These are phyloP conservation scores for Nicotiana tomentosiformis DNA, from an alignment of 257 asterid genomes.

Conservation along the genomic window DNA sequence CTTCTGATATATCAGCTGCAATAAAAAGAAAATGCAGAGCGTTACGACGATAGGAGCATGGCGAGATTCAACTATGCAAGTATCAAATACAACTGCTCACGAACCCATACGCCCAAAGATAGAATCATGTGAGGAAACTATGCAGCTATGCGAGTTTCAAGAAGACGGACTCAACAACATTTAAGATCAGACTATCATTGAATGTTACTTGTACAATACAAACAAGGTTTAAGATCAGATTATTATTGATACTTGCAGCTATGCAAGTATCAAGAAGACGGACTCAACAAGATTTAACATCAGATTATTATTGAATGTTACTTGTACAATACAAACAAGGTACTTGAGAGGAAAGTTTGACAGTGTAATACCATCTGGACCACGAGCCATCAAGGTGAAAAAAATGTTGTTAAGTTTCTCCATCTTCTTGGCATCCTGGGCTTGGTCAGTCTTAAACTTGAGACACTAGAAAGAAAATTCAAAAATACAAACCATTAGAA, in stretches of 20 bases:
- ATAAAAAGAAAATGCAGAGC: background rate
- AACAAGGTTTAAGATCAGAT: background rate
- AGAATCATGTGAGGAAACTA: background rate
- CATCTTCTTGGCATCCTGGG: constrained; percentile 10
- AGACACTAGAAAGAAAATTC: background rate
- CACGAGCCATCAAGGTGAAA: constrained; percentile 11
- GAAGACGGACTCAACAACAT: background rate
- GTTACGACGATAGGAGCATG: background rate
- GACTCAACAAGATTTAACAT: background rate
- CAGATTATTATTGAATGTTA: background rate
- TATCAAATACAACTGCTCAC: background rate
- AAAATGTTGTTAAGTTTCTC: constrained; percentile 9
- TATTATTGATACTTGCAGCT: too few relatives aligned
- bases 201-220: background rate
- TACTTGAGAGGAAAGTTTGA: background rate
- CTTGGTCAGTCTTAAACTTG: constrained; percentile 11
- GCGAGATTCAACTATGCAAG: background rate
- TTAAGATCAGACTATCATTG: background rate
- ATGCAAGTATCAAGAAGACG: background rate
- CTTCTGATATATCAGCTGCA: constrained; percentile 7
- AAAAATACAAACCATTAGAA: background rate
- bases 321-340: background rate
- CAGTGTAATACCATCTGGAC: background rate
- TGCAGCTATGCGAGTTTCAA: too few relatives aligned
- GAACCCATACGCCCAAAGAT: background rate